Conservation (phyloP, 768 basidiomycete species). For the Hypholoma fasciculare region DNA sequence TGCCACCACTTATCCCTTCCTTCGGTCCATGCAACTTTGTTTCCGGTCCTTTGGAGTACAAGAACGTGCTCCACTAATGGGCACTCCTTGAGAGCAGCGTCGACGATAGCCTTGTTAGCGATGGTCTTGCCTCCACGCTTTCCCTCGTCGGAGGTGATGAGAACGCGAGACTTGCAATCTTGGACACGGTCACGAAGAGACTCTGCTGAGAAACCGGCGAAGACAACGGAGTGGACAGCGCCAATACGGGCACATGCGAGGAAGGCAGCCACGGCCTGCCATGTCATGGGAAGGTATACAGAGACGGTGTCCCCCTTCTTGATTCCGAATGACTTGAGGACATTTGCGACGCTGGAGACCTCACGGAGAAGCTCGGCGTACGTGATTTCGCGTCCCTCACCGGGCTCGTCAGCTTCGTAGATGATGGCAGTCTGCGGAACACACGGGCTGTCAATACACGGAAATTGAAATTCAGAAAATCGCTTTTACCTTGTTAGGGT, state of each 20-base stretch:
- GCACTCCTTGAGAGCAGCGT: constrained; percentile 83
- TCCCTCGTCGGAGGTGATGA: constrained; percentile 96
- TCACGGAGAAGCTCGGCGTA: constrained; percentile 89
- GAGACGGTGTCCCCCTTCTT: constrained; percentile 95
- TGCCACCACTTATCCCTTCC: constrained; percentile 97
- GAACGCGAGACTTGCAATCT: constrained; percentile 87
- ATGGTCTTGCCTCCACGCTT: constrained; percentile 92
- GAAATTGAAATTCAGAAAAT: constrained; percentile 1
- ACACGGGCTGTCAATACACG: not conserved
- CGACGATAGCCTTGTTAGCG: constrained; percentile 92
- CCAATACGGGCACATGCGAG: constrained; percentile 97
- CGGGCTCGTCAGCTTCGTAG: constrained; percentile 97
- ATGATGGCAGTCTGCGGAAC: constrained; percentile 84
- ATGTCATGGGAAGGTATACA: constrained; percentile 92
- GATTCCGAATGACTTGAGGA: constrained; percentile 85
- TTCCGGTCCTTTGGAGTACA: constrained; percentile 87
- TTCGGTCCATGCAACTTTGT: constrained; percentile 72
- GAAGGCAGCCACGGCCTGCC: constrained; percentile 96
- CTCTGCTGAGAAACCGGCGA: constrained; percentile 96
- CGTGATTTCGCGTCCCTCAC: constrained; percentile 70
- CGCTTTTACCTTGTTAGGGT: constrained; percentile 72
- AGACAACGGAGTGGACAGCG: constrained; percentile 95
- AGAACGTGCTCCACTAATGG: constrained; percentile 89
- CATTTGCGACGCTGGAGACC: constrained; percentile 88
- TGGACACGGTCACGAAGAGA: constrained; percentile 88